Base-by-base conservation (phyloP, 140 eudicot genomes). In the Stevia rebaudiana region DNA sequence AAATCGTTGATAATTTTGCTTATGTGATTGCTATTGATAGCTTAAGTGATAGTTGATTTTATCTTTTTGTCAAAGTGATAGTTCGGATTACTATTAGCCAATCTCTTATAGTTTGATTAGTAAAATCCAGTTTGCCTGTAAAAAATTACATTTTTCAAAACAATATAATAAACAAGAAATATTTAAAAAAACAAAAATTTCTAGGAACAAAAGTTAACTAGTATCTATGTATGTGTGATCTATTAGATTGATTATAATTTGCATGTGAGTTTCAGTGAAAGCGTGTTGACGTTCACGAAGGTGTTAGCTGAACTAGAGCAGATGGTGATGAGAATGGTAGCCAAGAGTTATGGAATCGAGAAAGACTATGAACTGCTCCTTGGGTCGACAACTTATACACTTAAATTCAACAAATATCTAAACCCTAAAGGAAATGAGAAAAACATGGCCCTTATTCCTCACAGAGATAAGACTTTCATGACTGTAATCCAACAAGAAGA, bases 381-480 rank as follows among this genome's bases (percentile, higher is more conserved):
- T 9, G 58, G 74, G 13, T 60, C 82, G 8, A 61, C 72, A 17
- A 33, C 57, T 54, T 67, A 73, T 35, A 54, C 73, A 12, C 75
- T 78, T 19, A 59, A 73, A 19, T 63, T 67, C 16, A 61, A 72
- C 52, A 78, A 68, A 55, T 67, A 49, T 18, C 43, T 52, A 65
- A 11, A 59, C 30, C 77, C 69, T 43, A 21, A 42, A 7, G 39
- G 17, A 9, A 41, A 39, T 2, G 77, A 76, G 67, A 49, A 47
- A 2, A 41, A 51, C 30, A 1, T 57, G 31, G 81, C 72, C 0
- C 40, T 78, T 11, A 16, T 72, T 17, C 78, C 78, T 50, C 82
- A 77, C 35, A 72, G 71, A 8, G 78, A 77, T 41, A 77, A 77
- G 62, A 64, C 75, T 61, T 66, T 77, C 47, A 77, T 61, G 78